These are phyloP conservation scores for Kondoa subrosea DNA, from an alignment of 768 basidiomycete species.

Conservation along the genomic window DNA sequence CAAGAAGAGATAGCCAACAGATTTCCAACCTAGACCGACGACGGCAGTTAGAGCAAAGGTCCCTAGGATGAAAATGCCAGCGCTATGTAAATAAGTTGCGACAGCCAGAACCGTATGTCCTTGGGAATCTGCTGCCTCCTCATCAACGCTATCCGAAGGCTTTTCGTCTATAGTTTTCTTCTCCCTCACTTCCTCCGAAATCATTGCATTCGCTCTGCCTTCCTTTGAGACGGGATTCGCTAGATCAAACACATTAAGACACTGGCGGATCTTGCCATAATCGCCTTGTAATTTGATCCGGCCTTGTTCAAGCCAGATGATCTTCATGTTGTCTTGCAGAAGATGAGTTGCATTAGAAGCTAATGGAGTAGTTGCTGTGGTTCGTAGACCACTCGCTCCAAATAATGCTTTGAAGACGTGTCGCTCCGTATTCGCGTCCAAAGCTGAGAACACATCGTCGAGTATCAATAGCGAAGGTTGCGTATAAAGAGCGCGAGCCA, in stretches of 20 bases:
- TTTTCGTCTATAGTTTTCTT: too few relatives aligned
- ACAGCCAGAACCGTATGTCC: too few relatives aligned
- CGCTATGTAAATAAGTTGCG: neutral
- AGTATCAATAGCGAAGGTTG: constrained; percentile 13
- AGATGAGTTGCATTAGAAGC: constrained; percentile 12
- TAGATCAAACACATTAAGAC: too few relatives aligned
- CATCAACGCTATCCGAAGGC: too few relatives aligned
- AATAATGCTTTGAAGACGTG: constrained; percentile 13
- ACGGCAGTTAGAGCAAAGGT: neutral
- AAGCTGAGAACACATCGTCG: constrained; percentile 20
- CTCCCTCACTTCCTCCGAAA: neutral
- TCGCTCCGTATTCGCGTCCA: constrained; percentile 16
- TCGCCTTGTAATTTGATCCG: neutral
- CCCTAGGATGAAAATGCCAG: neutral
- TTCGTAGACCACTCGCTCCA: constrained; percentile 9
- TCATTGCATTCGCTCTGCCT: neutral
- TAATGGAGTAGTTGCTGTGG: constrained; percentile 10
- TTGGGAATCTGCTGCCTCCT: too few relatives aligned
- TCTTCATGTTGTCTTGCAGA: neutral
- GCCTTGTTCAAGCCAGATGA: neutral
- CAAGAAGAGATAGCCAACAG: neutral
- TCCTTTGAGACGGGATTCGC: neutral
- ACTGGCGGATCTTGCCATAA: neutral
- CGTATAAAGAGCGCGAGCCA: constrained; percentile 15
- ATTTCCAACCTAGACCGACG: neutral